These are phyloP conservation scores for Coniophora puteana DNA, from an alignment of 1,284 basidiomycete species.

Conservation along the genomic window DNA sequence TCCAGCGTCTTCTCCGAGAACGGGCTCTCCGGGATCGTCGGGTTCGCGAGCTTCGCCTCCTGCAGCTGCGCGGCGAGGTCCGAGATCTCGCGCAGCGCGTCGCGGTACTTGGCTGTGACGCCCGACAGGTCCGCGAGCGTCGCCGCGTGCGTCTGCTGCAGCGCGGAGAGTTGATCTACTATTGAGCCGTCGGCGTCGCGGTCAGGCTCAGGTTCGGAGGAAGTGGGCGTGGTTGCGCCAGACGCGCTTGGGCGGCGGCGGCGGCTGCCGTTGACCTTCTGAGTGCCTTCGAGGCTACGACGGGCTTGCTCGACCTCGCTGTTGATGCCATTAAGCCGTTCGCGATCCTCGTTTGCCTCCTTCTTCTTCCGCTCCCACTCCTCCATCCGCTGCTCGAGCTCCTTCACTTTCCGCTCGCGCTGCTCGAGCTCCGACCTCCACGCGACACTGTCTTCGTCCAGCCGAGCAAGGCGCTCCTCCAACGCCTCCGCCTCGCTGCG, in stretches of 20 bases:
- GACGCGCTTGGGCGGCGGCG: too few species aligned
- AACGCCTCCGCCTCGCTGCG: constrained; percentile 69
- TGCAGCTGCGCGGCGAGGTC: constrained; percentile 83
- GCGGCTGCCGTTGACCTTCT: constrained; percentile 9
- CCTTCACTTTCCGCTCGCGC: constrained; percentile 70
- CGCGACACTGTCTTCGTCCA: constrained; percentile 66
- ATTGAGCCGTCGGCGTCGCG: constrained; percentile 35
- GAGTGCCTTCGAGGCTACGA: constrained; percentile 48
- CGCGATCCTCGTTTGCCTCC: constrained; percentile 61
- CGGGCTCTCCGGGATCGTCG: constrained; percentile 43
- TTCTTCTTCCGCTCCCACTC: constrained; percentile 71
- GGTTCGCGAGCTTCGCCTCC: constrained; percentile 65
- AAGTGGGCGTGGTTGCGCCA: constrained; percentile 24
- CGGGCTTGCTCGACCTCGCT: constrained; percentile 70
- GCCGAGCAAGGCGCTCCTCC: constrained; percentile 66
- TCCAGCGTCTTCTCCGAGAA: constrained; percentile 44
- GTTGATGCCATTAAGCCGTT: constrained; percentile 62
- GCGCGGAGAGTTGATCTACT: constrained; percentile 56
- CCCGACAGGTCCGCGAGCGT: constrained; percentile 78
- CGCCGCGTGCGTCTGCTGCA: constrained; percentile 74
- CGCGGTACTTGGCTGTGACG: constrained; percentile 79
- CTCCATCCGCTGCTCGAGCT: constrained; percentile 72
- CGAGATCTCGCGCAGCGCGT: constrained; percentile 86
- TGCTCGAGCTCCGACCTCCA: constrained; percentile 82
- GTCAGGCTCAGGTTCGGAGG: too few species aligned